Conservation (phyloP, 2,329 filamentous ascomycete species). For the Aspergillus sojae region DNA sequence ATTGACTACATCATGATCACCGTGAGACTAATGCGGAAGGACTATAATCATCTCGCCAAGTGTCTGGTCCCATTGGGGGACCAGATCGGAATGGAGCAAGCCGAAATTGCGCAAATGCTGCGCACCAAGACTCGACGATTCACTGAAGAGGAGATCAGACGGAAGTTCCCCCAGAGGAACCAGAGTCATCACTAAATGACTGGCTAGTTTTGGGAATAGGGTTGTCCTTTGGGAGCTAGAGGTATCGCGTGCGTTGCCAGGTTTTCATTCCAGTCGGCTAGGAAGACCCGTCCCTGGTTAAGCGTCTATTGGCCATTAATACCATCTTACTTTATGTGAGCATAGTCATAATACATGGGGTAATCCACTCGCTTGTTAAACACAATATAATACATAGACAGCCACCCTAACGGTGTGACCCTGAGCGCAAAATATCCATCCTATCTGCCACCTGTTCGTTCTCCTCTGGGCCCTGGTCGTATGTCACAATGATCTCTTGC, state of each 20-base stretch:
- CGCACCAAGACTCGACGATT: slow-evolving; percentile 67
- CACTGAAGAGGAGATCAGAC: not conserved
- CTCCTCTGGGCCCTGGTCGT: not conserved
- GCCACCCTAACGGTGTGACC: not conserved
- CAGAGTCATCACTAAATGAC: not conserved
- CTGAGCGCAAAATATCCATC: not conserved
- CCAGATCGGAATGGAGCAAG: slow-evolving; percentile 67
- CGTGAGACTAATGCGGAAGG: slow-evolving; percentile 66
- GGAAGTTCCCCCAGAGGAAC: not conserved
- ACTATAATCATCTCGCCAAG: slow-evolving; percentile 69
- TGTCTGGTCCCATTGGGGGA: slow-evolving; percentile 75
- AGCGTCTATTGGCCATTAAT: not conserved
- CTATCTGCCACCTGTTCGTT: not conserved
- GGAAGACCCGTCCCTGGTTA: not conserved
- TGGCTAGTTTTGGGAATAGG: not conserved
- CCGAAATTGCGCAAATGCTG: slow-evolving; percentile 66
- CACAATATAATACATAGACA: not conserved
- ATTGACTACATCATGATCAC: slow-evolving; percentile 82
- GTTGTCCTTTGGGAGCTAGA: too few species aligned
- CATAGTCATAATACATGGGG: not conserved
- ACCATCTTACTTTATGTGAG: not conserved
- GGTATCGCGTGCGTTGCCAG: not conserved
- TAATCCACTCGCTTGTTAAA: not conserved
- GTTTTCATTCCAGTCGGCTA: not conserved
- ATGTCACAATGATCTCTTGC: not conserved